Evolutionary conservation across 768 basidiomycete genomes (phyloP).

Genomic region (Lentinus brumalis): DNA sequence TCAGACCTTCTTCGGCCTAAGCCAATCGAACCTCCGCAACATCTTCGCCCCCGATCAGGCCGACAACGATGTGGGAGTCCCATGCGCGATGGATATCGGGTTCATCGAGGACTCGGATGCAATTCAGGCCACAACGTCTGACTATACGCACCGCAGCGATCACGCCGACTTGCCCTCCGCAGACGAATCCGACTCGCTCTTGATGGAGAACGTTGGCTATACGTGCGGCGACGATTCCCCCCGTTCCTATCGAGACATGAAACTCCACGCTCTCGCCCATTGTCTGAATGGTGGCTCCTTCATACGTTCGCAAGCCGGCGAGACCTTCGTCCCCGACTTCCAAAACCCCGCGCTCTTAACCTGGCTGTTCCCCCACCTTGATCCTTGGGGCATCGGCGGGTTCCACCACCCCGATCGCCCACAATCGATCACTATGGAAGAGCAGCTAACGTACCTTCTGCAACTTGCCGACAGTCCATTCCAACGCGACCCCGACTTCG

Average conservation of each 20-base stretch:
- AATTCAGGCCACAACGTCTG: not conserved
- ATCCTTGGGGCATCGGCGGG: slow-evolving; percentile 19
- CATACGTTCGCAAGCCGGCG: not conserved
- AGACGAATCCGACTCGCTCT: not conserved
- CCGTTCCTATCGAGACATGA: not conserved
- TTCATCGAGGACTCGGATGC: no score
- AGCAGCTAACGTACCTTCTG: slow-evolving; percentile 1
- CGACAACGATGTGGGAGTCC: no score
- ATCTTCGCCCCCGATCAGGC: no score
- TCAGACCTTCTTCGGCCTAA: no score
- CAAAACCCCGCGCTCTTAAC: slow-evolving; percentile 7
- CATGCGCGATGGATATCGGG: no score
- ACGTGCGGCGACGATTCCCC: not conserved
- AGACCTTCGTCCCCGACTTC: slow-evolving; percentile 8
- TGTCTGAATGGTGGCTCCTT: not conserved
- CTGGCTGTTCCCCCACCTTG: slow-evolving; percentile 17
- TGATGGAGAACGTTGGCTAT: not conserved
- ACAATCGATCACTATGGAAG: not conserved
- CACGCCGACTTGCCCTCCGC: not conserved
- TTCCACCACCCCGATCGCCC: not conserved
- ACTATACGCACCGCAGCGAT: not conserved
- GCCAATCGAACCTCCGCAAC: no score
- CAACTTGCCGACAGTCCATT: slow-evolving; percentile 2
- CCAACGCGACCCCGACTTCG: slow-evolving; percentile 14
- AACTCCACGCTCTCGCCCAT: not conserved